phyloP scores from a whole-genome alignment of 441 rosid genomes.

The Gossypium gossypioides region DNA sequence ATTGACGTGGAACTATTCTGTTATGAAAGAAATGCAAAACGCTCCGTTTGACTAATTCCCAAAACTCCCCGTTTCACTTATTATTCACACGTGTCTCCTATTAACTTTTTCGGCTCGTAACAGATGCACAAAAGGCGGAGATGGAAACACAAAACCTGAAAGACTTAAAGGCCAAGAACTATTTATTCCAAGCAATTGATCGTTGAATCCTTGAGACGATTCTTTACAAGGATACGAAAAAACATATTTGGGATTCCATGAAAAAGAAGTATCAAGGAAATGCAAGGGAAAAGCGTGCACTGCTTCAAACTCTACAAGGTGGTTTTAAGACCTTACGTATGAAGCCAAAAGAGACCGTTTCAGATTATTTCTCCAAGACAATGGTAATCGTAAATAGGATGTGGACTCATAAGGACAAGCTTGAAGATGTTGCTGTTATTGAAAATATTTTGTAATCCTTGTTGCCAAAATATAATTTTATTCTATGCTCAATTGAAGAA shows the following conservation, averaged over 20 bases:
- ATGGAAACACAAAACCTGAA: too few relatives aligned
- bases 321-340: not conserved
- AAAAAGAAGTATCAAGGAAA: not conserved
- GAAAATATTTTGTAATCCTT: not conserved
- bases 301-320: not conserved
- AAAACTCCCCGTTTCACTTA: too few relatives aligned
- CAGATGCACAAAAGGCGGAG: too few relatives aligned
- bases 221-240: not conserved
- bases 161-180: not conserved
- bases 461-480: not conserved
- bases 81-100: too few relatives aligned
- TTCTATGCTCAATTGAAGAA: not conserved
- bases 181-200: not conserved
- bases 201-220: not conserved
- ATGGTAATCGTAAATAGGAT: not conserved
- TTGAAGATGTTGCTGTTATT: not conserved
- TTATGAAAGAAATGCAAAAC: too few relatives aligned
- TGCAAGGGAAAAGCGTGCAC: not conserved
- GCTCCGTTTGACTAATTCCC: too few relatives aligned
- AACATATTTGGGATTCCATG: not conserved
- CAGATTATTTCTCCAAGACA: not conserved
- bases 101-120: too few relatives aligned
- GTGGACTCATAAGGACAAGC: not conserved
- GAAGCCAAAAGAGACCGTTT: not conserved
- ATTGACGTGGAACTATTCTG: too few relatives aligned